phyloP scores from a whole-genome alignment of 805 yeast genomes.

The Ogataea salicorniae region DNA sequence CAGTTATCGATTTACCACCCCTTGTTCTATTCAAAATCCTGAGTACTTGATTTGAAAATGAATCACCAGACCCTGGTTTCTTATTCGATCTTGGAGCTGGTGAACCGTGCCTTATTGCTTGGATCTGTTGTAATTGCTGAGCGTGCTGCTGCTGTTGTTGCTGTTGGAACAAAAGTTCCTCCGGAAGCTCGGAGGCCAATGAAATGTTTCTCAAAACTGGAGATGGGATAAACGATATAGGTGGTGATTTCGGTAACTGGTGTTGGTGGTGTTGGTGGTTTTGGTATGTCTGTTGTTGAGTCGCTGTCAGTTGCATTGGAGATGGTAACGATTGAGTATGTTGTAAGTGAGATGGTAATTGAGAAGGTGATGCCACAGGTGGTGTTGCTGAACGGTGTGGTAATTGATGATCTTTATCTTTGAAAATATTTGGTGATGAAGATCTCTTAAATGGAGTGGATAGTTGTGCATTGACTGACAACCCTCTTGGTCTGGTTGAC shows the following conservation, averaged over 20 bases:
- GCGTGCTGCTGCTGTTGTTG: background rate
- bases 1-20: conserved; percentile 18
- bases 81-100: conserved; percentile 13
- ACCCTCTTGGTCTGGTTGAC: conserved; percentile 16
- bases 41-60: conserved; percentile 19
- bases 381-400: background rate
- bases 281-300: background rate
- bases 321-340: background rate
- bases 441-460: conserved; percentile 26
- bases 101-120: conserved; percentile 10
- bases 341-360: background rate
- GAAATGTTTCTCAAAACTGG: conserved; percentile 31
- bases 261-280: background rate
- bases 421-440: conserved; percentile 28
- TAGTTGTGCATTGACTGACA: conserved; percentile 15
- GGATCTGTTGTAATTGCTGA: conserved; percentile 4
- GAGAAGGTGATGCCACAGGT: background rate
- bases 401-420: conserved; percentile 8
- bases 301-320: background rate
- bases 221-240: conserved; percentile 18
- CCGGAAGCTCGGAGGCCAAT: conserved; percentile 29
- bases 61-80: conserved; percentile 3
- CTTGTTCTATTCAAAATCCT: conserved; percentile 22
- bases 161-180: conserved; percentile 13
- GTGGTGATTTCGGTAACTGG: conserved; percentile 16